A percentile compares a stretch with the other conserved stretches of the same genome.
Conservation (phyloP, 345 rosid genomes). For the Murraya koenigii region DNA sequence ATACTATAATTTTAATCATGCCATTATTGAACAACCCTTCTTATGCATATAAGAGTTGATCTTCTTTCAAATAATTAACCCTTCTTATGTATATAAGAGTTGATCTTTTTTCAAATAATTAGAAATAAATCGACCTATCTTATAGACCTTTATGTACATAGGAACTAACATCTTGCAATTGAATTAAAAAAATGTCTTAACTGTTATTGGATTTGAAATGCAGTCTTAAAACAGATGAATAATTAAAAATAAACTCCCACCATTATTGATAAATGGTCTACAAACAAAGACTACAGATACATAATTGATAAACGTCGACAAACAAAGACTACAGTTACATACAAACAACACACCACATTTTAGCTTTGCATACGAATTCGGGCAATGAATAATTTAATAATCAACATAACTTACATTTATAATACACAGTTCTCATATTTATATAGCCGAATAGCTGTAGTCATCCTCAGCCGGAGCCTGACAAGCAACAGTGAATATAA, state of each 20-base stretch:
- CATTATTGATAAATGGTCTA: not conserved
- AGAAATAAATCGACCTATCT: no score
- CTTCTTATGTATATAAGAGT: no score
- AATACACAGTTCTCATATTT: not conserved
- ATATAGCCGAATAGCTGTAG: slow-evolving; percentile 52
- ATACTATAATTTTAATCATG: no score
- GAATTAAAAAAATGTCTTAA: no score
- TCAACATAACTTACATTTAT: not conserved
- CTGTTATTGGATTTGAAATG: no score
- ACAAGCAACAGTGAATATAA: slow-evolving; percentile 49
- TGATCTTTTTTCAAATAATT: no score
- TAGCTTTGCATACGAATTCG: not conserved
- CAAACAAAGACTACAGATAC: not conserved
- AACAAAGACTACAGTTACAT: not conserved
- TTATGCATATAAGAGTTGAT: no score
- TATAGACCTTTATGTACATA: no score
- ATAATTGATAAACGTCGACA: not conserved
- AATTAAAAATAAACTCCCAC: not conserved
- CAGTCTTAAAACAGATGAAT: no score
- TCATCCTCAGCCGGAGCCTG: slow-evolving; percentile 42
- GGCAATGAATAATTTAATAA: not conserved
- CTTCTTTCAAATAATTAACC: no score
- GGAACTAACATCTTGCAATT: no score
- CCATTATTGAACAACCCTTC: no score
- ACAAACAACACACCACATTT: not conserved